Evolutionary conservation across 352 stramenopile species (phyloP).

Genomic region (Phytophthora foliorum): DNA sequence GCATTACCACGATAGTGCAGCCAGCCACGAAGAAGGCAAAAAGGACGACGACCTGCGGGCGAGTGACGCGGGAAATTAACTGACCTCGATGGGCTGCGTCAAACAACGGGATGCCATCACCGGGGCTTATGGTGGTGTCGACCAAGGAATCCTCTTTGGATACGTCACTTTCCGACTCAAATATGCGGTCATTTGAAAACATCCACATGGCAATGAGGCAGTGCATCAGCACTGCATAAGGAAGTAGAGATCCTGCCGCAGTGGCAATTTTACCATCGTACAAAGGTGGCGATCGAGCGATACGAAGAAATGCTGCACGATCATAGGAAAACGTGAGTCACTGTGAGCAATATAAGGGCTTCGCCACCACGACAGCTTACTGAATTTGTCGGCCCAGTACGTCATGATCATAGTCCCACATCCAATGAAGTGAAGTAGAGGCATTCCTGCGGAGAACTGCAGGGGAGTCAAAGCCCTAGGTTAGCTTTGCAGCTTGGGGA

Average conservation of each 20-base stretch:
- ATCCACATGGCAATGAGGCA: constrained; percentile 86
- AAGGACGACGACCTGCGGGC: constrained; percentile 78
- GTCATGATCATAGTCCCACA: constrained; percentile 80
- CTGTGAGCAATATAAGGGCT: background rate
- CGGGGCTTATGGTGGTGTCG: constrained; percentile 35
- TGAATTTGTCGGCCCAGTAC: constrained; percentile 91
- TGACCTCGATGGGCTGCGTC: constrained; percentile 47
- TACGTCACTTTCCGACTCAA: constrained; percentile 61
- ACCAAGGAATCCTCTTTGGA: background rate
- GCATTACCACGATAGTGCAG: constrained; percentile 58
- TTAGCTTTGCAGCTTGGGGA: background rate
- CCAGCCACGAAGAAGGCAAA: constrained; percentile 76
- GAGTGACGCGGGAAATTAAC: constrained; percentile 69
- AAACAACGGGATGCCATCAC: constrained; percentile 74
- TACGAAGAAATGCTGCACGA: constrained; percentile 65
- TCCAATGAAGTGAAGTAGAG: constrained; percentile 78
- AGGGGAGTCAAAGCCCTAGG: background rate
- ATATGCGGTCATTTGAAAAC: constrained; percentile 90
- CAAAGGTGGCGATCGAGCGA: constrained; percentile 71
- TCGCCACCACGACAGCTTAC: constrained; percentile 35
- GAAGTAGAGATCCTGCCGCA: constrained; percentile 66
- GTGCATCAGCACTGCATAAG: constrained; percentile 81
- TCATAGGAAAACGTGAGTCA: background rate
- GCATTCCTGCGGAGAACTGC: constrained; percentile 86
- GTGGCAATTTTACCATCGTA: constrained; percentile 79